Base-by-base conservation (phyloP, 2,329 filamentous ascomycete genomes). In the Massarina eburnea region DNA sequence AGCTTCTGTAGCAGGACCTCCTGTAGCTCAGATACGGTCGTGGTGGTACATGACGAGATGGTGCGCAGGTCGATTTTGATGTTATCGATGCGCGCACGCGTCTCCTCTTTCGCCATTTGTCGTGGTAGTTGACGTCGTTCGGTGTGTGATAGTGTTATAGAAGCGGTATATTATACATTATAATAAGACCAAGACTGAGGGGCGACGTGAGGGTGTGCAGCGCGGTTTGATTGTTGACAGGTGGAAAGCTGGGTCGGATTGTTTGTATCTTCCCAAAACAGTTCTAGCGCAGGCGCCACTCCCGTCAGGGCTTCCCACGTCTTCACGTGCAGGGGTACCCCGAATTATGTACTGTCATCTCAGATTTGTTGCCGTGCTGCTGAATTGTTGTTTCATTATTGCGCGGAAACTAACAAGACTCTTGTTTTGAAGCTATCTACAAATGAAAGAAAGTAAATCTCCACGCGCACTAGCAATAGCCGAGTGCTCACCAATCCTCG, bases 51-150 rank as follows among this genome's bases (percentile, higher is more conserved):
- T 56, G 76, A 77, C 41, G 74, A 63, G 54, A 71, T 71, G 17
- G 75, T 75, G 39, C 66, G 60, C 30, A 80, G 69, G 41, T 76
- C 73, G 54, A 61, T 64, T 60, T 76, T 78, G 61, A 80, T 71
- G 45, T 68, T 71, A 46, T 78, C 75, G 54, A 73, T 72, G 53
- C 73, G 71, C 45, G 43, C 76, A 80, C 50, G 76, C 71, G 52
- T 46, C 29, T 59, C 49, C 37, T 61, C 56, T 35, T 57, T 50
- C 37, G 65, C 61, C 67, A 70, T 69, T 39, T 48, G 30, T 35
- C 12, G 20, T 20, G 12, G 33, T 8, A 32, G 15, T 41, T 44
- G n/a, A n/a, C 10, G 41, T 26, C 22, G 33, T 12, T 32, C 3
- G 21, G 17, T 19, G 24, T 32, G 42, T 29, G 18, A 39, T 27